Base-by-base conservation (phyloP, 306 rosid species). In the Acacia crassicarpa region DNA sequence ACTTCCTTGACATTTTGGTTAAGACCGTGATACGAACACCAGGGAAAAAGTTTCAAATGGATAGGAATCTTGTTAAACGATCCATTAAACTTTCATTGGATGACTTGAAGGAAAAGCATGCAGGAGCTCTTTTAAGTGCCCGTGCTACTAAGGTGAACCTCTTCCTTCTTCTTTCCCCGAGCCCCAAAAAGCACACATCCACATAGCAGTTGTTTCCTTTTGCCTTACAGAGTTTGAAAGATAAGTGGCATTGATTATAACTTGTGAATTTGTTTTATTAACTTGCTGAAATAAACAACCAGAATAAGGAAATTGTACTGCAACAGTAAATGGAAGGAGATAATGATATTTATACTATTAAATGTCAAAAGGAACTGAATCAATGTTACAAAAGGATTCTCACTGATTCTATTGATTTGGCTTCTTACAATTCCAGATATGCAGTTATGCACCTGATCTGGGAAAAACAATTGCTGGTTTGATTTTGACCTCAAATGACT, bases 391-490 rank as follows among this genome's bases (percentile, higher is more conserved):
- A 45, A 45, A 9, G 3, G 3, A 1, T 20, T 20, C 19, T 20
- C 6, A n/a, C 27, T 6, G 14, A 56, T 56, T 19, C 49, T 45
- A n/a, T 78, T 38, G 27, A 66, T 17, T 33, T 61, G 81, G 63
- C 79, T 61, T 67, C 67, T 74, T 79, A 62, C 38, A 80, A 78
- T 81, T 65, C 68, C 96, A 93, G 99, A 90, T 93, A 81, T 44
- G 92, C 53, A 81, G 85, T 81, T 86, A 87, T 83, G 98, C 95
- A 45, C 96, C 96, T 58, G 98, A 92, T 87, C 96, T 95, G 14
- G 97, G 98, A 22, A 89, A 87, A 88, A 79, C 96, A 59, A 92
- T 95, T 79, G 87, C 97, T 69, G 98, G 99, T 83, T 85, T 93
- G 78, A 87, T 95, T 79, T 70, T 88, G 82, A 85, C 93, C 78